Percentiles rank a stretch among this genome's conserved stretches.
Conservation (phyloP, 495 filamentous ascomycete genomes). For the Terfezia claveryi region DNA sequence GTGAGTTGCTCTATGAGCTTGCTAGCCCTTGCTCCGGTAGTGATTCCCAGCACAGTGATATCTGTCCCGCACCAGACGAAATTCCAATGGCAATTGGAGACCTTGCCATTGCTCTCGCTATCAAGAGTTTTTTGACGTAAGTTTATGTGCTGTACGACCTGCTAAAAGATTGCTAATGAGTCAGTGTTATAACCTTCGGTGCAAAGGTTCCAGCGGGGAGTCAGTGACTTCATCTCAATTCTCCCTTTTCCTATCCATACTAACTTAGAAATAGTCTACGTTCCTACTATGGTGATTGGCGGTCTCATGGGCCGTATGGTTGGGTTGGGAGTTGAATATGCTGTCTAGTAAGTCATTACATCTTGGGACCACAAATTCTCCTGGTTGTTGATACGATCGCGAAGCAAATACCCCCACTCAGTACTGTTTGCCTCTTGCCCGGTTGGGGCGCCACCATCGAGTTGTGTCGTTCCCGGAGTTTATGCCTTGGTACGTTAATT, state of each 20-base stretch:
- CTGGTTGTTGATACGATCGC: no score
- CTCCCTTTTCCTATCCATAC: no score
- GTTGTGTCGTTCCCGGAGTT: constrained; percentile 85
- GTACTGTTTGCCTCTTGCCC: constrained; percentile 54
- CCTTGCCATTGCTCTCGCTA: constrained; percentile 56
- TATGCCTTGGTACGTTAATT: constrained; percentile 45
- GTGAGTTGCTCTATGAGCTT: constrained; percentile 74
- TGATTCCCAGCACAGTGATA: constrained; percentile 41
- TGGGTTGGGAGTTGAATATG: constrained; percentile 68
- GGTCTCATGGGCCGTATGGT: constrained; percentile 78
- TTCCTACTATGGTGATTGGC: constrained; percentile 93
- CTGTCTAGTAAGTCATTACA: constrained; percentile 26
- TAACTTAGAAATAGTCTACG: constrained; percentile 10
- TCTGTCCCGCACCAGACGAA: constrained; percentile 54
- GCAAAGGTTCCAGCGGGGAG: constrained; percentile 70
- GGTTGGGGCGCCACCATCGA: constrained; percentile 40
- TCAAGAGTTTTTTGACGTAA: constrained; percentile 66
- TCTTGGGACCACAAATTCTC: no score
- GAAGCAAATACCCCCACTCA: constrained; percentile 39
- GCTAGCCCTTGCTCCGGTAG: constrained; percentile 53
- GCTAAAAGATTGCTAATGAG: constrained; percentile 1
- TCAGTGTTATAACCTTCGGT: constrained; percentile 19
- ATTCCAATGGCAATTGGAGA: constrained; percentile 50
- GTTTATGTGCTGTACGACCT: not conserved
- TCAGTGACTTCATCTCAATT: constrained; percentile 1